Base-by-base conservation (phyloP, 331 rosid species). In the Pyrus hybrid region DNA sequence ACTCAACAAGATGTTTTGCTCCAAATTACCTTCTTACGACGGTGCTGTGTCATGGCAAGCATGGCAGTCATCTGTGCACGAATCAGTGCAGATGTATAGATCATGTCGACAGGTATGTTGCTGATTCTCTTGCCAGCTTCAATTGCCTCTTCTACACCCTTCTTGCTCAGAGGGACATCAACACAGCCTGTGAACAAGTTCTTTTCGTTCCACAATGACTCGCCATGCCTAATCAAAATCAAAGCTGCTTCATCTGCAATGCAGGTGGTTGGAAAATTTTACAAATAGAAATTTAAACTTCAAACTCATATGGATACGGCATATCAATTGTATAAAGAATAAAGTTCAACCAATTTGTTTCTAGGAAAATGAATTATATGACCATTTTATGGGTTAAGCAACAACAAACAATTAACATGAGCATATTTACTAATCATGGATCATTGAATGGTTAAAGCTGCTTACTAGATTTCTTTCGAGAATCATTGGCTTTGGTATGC, bases 31-130 rank as follows among this genome's bases (percentile, higher is more conserved):
- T 95, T 95, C 77, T 23, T 86, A 21, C 97, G 93, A 22, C 97
- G 97, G 73, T 95, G 97, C 81, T 95, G 97, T 64, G 99, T 92
- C 99, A 95, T 95, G 68, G 97, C 97, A 77, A 92, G 99, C 99
- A 95, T 95, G 56, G 99, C 99, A 70, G 99, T 95, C 99, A 95
- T 92, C 81, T 92, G 99, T 21, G 99, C 99, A 51, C 99, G 98
- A 79, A 95, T 92, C 82, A 95, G 87, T 47, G 99, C 88, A 73
- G 99, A 95, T 25, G 98, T 90, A 77, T 85, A 95, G 87, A 95
- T 92, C 84, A 89, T 84, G 86, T 95, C 99, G 43, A 95, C 84
- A 49, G 99, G 99, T 80, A 95, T 90, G 82, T 87, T 92, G 81
- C 97, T 90, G 85, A 95, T 95, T 83, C 97, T 95, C 90, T 95